Evolutionary conservation across 2,329 filamentous ascomycete species (phyloP), one percentile per base, ranked within the genome.

Genomic region (Alternaria alternata): DNA sequence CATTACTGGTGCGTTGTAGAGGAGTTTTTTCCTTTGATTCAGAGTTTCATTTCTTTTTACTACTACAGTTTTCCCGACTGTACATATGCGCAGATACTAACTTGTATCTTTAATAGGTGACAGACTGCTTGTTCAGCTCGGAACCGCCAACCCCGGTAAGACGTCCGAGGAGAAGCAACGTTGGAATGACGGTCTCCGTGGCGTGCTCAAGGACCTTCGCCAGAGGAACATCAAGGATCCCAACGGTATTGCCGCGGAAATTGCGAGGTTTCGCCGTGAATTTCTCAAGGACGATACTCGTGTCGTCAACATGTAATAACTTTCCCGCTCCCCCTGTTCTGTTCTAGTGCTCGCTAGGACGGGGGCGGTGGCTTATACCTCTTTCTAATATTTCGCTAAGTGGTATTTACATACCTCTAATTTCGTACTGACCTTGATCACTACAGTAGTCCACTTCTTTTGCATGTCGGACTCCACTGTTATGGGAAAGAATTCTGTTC

Each of bases 121-220:
- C 76, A 87, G 89, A 74, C 88, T 93, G 65, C 86, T 93, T 65
- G 84, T 91, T 57, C 88, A 91, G 67, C 85, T 93, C 54, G 90
- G 90, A 44, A 88, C 85, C 47, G 84, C 87, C 44, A 87, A 89
- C 41, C 78, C 78, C 63, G 87, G 87, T 65, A 88, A 87, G 73
- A 85, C 83, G 42, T 85, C 85, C 67, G 85, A 88, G 59, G 84
- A 89, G 63, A 86, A 86, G 74, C 81, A 84, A 57, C 82, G 83
- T 62, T 81, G 78, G 78, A 78, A 75, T 30, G 71, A 74, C 42
- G 79, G 77, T 38, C 64, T 81, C 43, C 76, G 73, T 48, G 62
- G 64, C 42, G 74, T 81, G 12, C 65, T 81, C 16, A 77, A 77
- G 47, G 71, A 75, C 22, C 70, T 81, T 16, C 77, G 77, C 38